Evolutionary conservation across 179 eudicot species (phyloP).

Genomic region (Amaranthus tricolor): DNA sequence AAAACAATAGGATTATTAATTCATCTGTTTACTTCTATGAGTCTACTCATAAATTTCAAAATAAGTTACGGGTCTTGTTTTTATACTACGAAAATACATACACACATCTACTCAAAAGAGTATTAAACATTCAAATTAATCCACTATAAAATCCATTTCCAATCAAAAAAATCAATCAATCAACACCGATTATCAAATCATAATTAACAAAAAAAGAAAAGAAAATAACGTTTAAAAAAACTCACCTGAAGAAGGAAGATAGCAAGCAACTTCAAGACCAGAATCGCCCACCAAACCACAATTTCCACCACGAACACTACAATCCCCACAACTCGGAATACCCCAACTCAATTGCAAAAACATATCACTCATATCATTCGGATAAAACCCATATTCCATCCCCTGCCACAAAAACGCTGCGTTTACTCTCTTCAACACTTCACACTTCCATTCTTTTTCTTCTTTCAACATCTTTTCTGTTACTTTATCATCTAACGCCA

Average conservation of each 20-base stretch:
- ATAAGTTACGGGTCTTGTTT: no score
- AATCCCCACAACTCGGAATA: constrained; percentile 36
- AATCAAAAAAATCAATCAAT: no score
- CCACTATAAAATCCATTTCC: no score
- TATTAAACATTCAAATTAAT: no score
- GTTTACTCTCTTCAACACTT: constrained; percentile 19
- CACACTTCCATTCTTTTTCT: constrained; percentile 19
- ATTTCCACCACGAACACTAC: constrained; percentile 28
- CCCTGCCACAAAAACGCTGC: constrained; percentile 31
- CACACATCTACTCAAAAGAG: no score
- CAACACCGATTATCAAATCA: neutral
- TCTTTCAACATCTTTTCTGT: constrained; percentile 13
- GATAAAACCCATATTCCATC: constrained; percentile 9
- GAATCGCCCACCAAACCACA: constrained; percentile 38
- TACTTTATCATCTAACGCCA: constrained; percentile 9
- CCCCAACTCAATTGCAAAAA: constrained; percentile 38
- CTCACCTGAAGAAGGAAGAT: constrained; percentile 19
- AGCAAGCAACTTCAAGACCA: constrained; percentile 37
- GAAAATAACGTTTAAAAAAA: neutral
- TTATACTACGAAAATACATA: no score
- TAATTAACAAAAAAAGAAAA: neutral
- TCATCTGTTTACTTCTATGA: no score
- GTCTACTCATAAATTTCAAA: no score
- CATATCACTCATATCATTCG: constrained; percentile 30
- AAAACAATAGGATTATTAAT: no score